Evolutionary conservation across 2,329 filamentous ascomycete genomes (phyloP).

Genomic region (Colletotrichum sp.): DNA sequence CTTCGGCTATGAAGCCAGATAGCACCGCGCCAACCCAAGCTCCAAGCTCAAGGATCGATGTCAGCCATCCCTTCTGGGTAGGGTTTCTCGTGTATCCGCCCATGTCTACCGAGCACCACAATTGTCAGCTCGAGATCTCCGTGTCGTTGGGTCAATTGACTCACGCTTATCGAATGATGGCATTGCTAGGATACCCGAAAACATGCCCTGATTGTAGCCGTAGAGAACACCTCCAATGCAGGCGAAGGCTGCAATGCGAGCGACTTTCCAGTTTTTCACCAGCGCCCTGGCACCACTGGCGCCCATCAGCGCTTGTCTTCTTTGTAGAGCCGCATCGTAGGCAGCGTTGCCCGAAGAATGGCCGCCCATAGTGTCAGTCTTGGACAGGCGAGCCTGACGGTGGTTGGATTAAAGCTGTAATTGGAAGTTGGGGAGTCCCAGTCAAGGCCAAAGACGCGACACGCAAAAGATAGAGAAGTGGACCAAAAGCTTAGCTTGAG

Average conservation of each 20-base stretch:
- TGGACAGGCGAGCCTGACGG: neutral
- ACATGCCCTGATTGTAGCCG: slow-evolving; percentile 74
- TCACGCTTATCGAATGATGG: slow-evolving; percentile 55
- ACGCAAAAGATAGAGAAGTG: neutral
- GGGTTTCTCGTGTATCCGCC: slow-evolving; percentile 31
- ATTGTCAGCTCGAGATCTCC: accelerated
- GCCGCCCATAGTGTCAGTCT: slow-evolving; percentile 43
- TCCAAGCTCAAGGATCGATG: slow-evolving; percentile 75
- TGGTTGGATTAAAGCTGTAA: neutral
- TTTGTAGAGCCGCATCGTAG: slow-evolving; percentile 58
- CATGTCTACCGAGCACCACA: slow-evolving; percentile 51
- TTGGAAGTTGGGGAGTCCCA: neutral
- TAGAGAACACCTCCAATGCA: slow-evolving; percentile 68
- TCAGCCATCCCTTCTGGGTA: slow-evolving; percentile 61
- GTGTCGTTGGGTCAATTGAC: slow-evolving; percentile 24
- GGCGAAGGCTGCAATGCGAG: slow-evolving; percentile 65
- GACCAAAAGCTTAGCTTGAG: neutral
- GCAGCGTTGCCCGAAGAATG: slow-evolving; percentile 33
- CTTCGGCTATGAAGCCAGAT: slow-evolving; percentile 75
- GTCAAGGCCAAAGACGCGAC: neutral
- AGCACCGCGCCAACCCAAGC: slow-evolving; percentile 78
- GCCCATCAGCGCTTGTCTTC: slow-evolving; percentile 60
- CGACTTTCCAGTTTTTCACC: slow-evolving; percentile 65
- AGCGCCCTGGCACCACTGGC: slow-evolving; percentile 56
- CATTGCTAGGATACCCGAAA: slow-evolving; percentile 71